phyloP scores from a whole-genome alignment of 768 basidiomycete species.

The Botryobasidium botryosum region DNA sequence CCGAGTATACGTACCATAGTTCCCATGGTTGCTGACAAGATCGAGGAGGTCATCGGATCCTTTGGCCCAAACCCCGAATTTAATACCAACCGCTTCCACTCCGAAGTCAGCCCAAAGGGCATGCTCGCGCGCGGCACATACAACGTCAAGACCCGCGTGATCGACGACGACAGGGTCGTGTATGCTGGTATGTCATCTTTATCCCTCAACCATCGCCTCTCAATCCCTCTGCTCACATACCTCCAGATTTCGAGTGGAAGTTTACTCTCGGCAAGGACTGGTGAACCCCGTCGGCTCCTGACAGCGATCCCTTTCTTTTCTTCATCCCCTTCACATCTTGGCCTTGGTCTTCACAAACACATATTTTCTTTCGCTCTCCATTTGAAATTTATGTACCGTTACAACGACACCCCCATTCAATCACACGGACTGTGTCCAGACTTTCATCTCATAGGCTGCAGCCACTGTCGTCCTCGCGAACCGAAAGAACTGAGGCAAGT shows the following conservation, averaged over 20 bases:
- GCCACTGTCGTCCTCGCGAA: too few species aligned
- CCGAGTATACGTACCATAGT: too few species aligned
- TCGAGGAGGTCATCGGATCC: too few species aligned
- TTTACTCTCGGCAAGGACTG: conserved; percentile 93
- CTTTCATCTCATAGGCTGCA: too few species aligned
- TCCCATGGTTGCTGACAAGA: too few species aligned
- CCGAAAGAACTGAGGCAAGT: too few species aligned
- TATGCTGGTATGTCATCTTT: conserved; percentile 44
- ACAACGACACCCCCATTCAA: too few species aligned
- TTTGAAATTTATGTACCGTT: too few species aligned
- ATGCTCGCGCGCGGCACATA: conserved; percentile 75
- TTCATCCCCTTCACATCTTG: conserved; percentile 2
- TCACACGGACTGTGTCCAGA: too few species aligned
- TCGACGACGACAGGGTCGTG: conserved; percentile 72
- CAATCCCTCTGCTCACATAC: conserved; percentile 5
- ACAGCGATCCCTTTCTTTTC: background rate
- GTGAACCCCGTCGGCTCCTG: conserved; percentile 24
- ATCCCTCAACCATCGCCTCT: background rate
- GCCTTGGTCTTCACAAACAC: background rate
- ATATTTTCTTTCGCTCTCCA: too few species aligned
- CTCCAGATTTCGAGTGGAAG: conserved; percentile 63
- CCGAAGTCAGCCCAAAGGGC: conserved; percentile 53
- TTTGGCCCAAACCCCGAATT: conserved; percentile 60
- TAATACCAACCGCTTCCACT: conserved; percentile 57
- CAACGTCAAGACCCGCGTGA: conserved; percentile 59